phyloP scores from a whole-genome alignment of 1,139 yeast genomes.

The Suhomyces anneliseae region DNA sequence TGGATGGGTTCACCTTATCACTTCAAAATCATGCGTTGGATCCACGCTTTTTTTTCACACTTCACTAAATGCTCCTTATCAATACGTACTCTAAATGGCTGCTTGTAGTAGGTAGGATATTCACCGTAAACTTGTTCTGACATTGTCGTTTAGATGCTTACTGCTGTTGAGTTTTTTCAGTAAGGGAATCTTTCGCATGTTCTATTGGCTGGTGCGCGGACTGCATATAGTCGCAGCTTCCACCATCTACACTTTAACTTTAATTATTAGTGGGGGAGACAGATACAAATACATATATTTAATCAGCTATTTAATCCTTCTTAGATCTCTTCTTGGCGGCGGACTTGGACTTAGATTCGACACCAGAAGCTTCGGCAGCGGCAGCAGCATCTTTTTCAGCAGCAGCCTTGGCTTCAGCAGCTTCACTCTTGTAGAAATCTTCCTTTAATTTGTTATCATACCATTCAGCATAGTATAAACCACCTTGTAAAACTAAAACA shows the following conservation, averaged over 20 bases:
- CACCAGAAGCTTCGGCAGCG: slow-evolving; percentile 13
- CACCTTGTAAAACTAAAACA: slow-evolving; percentile 78
- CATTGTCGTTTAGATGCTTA: slow-evolving; percentile 12
- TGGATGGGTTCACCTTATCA: no score
- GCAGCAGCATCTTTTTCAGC: slow-evolving; percentile 10
- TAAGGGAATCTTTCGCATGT: slow-evolving; percentile 7
- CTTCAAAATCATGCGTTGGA: background rate
- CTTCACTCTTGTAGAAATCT: slow-evolving; percentile 49
- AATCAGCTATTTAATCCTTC: background rate
- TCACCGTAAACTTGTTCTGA: slow-evolving; percentile 48
- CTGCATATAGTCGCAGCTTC: slow-evolving; percentile 3
- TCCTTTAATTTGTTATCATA: slow-evolving; percentile 61
- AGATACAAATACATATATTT: background rate
- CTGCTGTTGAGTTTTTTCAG: slow-evolving; percentile 6
- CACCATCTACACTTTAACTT: background rate
- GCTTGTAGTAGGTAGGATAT: slow-evolving; percentile 60
- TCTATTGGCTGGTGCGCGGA: slow-evolving; percentile 8
- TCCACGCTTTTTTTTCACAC: background rate
- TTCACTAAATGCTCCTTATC: background rate
- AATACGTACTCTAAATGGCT: slow-evolving; percentile 61
- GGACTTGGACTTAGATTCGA: slow-evolving; percentile 13
- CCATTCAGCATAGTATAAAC: slow-evolving; percentile 86
- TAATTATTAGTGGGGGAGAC: background rate
- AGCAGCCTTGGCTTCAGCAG: slow-evolving; percentile 24
- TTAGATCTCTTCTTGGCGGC: slow-evolving; percentile 16